These are phyloP conservation scores for Daldinia caldariorum DNA, from an alignment of 495 filamentous ascomycete genomes.

Conservation along the genomic window DNA sequence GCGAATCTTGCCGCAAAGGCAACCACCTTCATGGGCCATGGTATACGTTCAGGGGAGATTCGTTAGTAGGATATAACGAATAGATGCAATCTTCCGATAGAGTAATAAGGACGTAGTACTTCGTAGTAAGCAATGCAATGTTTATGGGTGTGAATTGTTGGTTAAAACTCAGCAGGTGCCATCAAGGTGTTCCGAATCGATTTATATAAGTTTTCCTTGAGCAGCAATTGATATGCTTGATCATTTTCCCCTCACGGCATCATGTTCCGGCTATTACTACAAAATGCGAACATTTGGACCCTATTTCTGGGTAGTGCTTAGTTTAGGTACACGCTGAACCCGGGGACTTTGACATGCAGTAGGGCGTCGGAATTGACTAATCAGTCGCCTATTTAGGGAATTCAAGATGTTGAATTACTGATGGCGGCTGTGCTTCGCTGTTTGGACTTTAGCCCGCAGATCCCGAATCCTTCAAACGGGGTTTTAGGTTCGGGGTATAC, in stretches of 20 bases:
- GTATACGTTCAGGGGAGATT: slow-evolving; percentile 23
- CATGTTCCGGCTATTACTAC: background rate
- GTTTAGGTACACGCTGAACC: background rate
- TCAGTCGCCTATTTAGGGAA: background rate
- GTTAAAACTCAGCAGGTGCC: background rate
- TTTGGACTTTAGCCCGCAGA: background rate
- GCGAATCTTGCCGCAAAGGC: slow-evolving; percentile 55
- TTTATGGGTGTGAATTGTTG: background rate
- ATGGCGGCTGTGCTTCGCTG: background rate
- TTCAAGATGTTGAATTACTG: background rate
- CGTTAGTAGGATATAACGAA: slow-evolving; percentile 11
- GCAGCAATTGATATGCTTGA: background rate
- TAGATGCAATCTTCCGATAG: slow-evolving; percentile 8
- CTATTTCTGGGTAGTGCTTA: background rate
- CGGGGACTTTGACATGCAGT: background rate
- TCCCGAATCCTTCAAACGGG: background rate
- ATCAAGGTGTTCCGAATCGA: slow-evolving; percentile 19
- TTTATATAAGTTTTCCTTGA: background rate
- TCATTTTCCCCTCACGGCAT: background rate
- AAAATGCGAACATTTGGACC: background rate
- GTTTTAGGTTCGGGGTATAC: background rate
- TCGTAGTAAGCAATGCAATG: background rate
- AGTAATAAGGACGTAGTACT: background rate
- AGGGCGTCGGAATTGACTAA: slow-evolving; percentile 18
- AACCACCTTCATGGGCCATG: slow-evolving; percentile 54